These are phyloP conservation scores for Stephanodiscus triporus DNA, from an alignment of 108 stramenopile genomes.

Conservation along the genomic window DNA sequence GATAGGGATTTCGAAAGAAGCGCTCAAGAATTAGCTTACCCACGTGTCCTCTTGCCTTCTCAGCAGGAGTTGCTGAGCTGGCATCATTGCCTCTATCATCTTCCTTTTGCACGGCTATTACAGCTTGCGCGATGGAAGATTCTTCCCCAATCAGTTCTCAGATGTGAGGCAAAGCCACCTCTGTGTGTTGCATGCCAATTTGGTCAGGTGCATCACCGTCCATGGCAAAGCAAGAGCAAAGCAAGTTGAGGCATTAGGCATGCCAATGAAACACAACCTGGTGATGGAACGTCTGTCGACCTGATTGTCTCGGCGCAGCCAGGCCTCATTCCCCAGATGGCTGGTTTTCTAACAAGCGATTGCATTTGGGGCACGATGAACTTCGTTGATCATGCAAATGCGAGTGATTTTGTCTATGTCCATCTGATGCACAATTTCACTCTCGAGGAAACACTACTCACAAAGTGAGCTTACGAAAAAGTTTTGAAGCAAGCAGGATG, in stretches of 20 bases:
- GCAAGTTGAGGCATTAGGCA: neutral
- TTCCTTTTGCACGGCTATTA: neutral
- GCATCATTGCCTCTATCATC: too few species aligned
- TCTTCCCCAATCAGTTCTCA: neutral
- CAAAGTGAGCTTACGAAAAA: slow-evolving; percentile 20
- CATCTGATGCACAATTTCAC: slow-evolving; percentile 29
- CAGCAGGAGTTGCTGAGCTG: slow-evolving; percentile 13
- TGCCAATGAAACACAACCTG: slow-evolving; percentile 22
- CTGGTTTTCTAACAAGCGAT: slow-evolving; percentile 39
- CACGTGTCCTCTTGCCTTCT: neutral
- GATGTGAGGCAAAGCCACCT: slow-evolving; percentile 1
- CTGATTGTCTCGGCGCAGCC: slow-evolving; percentile 54
- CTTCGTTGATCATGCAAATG: slow-evolving; percentile 63
- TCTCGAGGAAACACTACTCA: slow-evolving; percentile 16
- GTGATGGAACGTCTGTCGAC: slow-evolving; percentile 51
- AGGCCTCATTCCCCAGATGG: slow-evolving; percentile 57
- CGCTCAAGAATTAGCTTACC: slow-evolving; percentile 8
- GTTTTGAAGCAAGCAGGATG: neutral
- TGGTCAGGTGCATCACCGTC: slow-evolving; percentile 25
- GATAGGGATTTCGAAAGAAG: slow-evolving; percentile 6
- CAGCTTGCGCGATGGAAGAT: neutral
- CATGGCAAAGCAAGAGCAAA: slow-evolving; percentile 25
- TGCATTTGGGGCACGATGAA: slow-evolving; percentile 50
- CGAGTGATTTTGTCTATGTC: too few species aligned
- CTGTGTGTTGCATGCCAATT: slow-evolving; percentile 35